Percentiles rank a stretch among this genome's conserved stretches.
These are phyloP conservation scores for Parafenestella ontariensis DNA, from an alignment of 2,329 filamentous ascomycete species.

Conservation along the genomic window DNA sequence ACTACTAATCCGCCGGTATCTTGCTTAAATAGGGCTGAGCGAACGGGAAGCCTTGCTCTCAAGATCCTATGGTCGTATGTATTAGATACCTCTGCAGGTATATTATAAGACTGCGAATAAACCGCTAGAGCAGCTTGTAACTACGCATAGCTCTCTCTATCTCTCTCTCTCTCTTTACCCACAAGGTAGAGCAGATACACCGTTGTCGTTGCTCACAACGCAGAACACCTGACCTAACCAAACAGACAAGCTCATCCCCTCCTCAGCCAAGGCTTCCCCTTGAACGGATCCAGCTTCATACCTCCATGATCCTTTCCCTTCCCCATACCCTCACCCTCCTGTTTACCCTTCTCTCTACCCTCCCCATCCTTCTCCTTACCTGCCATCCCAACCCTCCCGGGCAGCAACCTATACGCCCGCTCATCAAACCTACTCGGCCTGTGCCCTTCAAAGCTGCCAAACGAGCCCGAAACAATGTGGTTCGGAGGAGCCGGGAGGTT, in stretches of 20 bases:
- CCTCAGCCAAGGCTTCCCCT: constrained; percentile 5
- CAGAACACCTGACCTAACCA: too few relatives aligned
- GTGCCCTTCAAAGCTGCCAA: constrained; percentile 16
- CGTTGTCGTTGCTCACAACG: too few relatives aligned
- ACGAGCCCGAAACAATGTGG: constrained; percentile 13
- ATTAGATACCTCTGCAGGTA: constrained; percentile 42
- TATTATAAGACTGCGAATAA: too few relatives aligned
- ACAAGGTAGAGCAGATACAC: too few relatives aligned
- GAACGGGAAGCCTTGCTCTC: neutral
- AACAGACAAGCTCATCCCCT: neutral
- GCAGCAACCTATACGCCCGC: constrained; percentile 8
- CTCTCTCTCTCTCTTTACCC: too few relatives aligned
- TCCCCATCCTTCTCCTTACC: neutral
- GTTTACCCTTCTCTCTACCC: neutral
- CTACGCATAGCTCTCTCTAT: too few relatives aligned
- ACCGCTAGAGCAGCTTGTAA: too few relatives aligned
- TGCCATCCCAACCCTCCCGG: neutral
- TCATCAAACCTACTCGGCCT: constrained; percentile 9
- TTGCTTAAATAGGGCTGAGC: neutral
- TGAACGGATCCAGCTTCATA: constrained; percentile 1
- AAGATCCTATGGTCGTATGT: too few relatives aligned
- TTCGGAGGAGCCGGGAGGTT: neutral
- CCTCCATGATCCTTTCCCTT: neutral
- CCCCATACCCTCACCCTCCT: neutral
- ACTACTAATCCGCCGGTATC: neutral